phyloP scores from a whole-genome alignment of 1,139 yeast species.

The Candida dubliniensis region DNA sequence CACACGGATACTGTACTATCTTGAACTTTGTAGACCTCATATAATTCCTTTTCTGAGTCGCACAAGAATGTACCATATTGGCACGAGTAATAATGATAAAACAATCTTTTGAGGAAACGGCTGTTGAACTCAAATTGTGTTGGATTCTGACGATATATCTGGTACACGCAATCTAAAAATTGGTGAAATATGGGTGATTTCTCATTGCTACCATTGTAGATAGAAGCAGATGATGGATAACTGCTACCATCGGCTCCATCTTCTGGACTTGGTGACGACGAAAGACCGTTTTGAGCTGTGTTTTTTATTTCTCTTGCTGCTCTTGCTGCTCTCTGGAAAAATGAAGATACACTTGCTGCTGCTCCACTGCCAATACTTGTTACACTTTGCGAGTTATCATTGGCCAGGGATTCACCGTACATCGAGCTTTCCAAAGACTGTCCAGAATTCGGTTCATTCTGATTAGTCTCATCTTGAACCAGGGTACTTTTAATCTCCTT shows the following conservation, averaged over 20 bases:
- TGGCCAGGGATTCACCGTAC: slow-evolving; percentile 9
- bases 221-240: slow-evolving; percentile 14
- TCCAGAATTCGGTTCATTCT: slow-evolving; percentile 16
- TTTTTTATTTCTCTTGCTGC: slow-evolving; percentile 47
- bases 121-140: slow-evolving; percentile 81
- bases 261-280: slow-evolving; percentile 13
- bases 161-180: slow-evolving; percentile 86
- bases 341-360: slow-evolving; percentile 21
- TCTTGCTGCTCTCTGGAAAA: slow-evolving; percentile 43
- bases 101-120: slow-evolving; percentile 75
- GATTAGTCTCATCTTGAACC: slow-evolving; percentile 6
- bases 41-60: slow-evolving; percentile 66
- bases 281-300: slow-evolving; percentile 29
- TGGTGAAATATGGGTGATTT: slow-evolving; percentile 93
- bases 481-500: slow-evolving; percentile 17
- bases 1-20: slow-evolving; percentile 75
- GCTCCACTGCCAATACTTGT: slow-evolving; percentile 14
- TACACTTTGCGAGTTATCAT: slow-evolving; percentile 10
- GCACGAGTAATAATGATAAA: slow-evolving; percentile 88
- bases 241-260: slow-evolving; percentile 10
- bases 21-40: slow-evolving; percentile 32
- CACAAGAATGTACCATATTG: slow-evolving; percentile 90
- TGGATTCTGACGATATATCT: slow-evolving; percentile 71
- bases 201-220: slow-evolving; percentile 42
- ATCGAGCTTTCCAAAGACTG: slow-evolving; percentile 15